Evolutionary conservation across 2,329 filamentous ascomycete species (phyloP).

Genomic region (Epichloe hybrida): DNA sequence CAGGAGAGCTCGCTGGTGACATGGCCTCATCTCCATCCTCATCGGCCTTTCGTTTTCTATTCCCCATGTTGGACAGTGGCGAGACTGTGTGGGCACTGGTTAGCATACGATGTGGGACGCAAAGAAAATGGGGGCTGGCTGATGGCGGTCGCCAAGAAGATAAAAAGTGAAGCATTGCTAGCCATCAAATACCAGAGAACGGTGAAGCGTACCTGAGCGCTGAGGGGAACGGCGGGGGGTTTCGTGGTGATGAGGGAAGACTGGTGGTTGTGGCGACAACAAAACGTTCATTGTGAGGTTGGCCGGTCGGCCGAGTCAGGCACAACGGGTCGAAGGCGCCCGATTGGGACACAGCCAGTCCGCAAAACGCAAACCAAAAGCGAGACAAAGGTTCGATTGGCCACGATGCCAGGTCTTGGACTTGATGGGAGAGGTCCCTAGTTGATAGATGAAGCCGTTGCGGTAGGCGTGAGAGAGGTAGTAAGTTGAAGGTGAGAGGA

Average conservation of each 20-base stretch:
- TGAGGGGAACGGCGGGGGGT: constrained; percentile 38
- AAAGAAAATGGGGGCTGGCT: not conserved
- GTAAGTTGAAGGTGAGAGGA: not conserved
- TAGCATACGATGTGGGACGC: not conserved
- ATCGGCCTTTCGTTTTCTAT: constrained; percentile 75
- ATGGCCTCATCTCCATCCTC: constrained; percentile 76
- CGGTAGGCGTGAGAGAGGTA: too few species aligned
- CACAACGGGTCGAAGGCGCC: not conserved
- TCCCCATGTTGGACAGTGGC: constrained; percentile 40
- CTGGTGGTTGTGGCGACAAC: constrained; percentile 44
- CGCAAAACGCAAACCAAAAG: not conserved
- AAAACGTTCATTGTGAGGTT: constrained; percentile 44
- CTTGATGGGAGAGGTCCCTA: too few species aligned
- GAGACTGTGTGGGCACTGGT: constrained; percentile 15
- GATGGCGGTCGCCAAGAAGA: not conserved
- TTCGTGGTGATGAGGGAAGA: constrained; percentile 47
- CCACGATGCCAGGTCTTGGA: not conserved
- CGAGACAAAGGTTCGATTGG: not conserved
- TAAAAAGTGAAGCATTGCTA: not conserved
- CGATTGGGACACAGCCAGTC: not conserved
- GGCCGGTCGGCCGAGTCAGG: constrained; percentile 1
- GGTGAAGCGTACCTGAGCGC: constrained; percentile 36
- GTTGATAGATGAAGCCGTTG: not conserved
- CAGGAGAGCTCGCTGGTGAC: constrained; percentile 73
- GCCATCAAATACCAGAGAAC: not conserved